Conservation (phyloP, 2,329 filamentous ascomycete genomes). For the Aspergillus luchuensis region DNA sequence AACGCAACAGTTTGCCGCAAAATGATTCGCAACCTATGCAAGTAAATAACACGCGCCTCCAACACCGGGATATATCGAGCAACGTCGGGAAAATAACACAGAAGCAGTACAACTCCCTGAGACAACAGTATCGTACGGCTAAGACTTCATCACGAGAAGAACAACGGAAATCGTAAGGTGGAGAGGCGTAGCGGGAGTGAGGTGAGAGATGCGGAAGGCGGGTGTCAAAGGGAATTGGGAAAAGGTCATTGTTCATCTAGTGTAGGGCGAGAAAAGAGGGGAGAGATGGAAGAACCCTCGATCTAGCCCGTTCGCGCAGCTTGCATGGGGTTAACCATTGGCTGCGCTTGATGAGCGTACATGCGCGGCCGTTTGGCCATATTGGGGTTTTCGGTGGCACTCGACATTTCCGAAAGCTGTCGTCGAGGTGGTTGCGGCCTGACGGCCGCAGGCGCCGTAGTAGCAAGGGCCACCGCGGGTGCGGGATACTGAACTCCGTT, state of each 20-base stretch:
- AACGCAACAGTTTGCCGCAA: conserved; percentile 4
- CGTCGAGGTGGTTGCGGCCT: conserved; percentile 56
- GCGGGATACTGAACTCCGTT: conserved; percentile 45
- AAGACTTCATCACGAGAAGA: conserved; percentile 15
- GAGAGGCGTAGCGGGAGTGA: conserved; percentile 14
- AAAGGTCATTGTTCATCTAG: conserved; percentile 2
- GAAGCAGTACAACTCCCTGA: conserved; percentile 11
- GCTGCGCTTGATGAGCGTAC: conserved; percentile 51
- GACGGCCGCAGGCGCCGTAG: conserved; percentile 27
- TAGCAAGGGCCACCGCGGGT: conserved; percentile 38
- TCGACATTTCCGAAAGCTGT: conserved; percentile 63
- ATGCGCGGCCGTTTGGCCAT: conserved; percentile 62
- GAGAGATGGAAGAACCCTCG: neutral
- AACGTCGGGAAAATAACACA: neutral
- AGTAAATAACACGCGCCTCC: conserved; percentile 3
- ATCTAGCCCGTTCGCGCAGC: conserved; percentile 43
- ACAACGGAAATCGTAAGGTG: conserved; percentile 6
- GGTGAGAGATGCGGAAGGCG: conserved; percentile 18
- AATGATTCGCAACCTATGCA: conserved; percentile 4
- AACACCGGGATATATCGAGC: conserved; percentile 10
- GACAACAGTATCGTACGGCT: conserved; percentile 14
- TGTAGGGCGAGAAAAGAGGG: conserved; percentile 1
- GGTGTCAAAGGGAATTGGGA: conserved; percentile 9
- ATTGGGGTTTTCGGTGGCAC: conserved; percentile 54
- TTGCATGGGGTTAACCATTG: conserved; percentile 53